phyloP scores from a whole-genome alignment of 805 yeast genomes.

The Lipomyces orientalis region DNA sequence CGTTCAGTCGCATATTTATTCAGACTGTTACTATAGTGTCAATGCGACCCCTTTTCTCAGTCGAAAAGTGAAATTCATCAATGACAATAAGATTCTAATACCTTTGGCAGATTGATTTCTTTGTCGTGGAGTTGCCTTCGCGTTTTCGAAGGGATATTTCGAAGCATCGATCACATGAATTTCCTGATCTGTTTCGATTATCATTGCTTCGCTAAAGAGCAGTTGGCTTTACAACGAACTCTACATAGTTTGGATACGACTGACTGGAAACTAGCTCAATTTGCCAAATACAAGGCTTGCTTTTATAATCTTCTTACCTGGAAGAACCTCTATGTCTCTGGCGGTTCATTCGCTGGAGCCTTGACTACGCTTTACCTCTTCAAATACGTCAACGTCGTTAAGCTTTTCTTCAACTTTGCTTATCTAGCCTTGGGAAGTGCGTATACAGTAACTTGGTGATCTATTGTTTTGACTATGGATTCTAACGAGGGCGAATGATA shows the following conservation, averaged over 20 bases:
- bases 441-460: slow-evolving; percentile 1
- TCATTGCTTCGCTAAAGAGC: too few relatives aligned
- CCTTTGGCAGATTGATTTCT: background rate
- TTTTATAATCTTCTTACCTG: slow-evolving; percentile 26
- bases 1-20: background rate
- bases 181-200: background rate
- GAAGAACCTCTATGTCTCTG: slow-evolving; percentile 26
- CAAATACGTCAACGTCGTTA: slow-evolving; percentile 22
- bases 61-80: background rate
- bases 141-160: background rate
- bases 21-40: background rate
- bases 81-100: background rate
- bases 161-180: background rate
- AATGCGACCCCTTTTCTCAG: background rate
- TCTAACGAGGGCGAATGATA: slow-evolving; percentile 3
- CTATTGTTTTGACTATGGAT: background rate
- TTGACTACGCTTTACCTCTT: slow-evolving; percentile 12
- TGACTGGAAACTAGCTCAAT: slow-evolving; percentile 9
- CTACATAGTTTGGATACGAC: background rate
- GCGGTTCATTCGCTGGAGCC: slow-evolving; percentile 17
- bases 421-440: slow-evolving; percentile 29
- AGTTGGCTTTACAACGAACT: background rate
- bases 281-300: slow-evolving; percentile 25
- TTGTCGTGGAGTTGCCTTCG: background rate
- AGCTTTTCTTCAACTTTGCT: slow-evolving; percentile 22